Conservation (phyloP, 2,329 filamentous ascomycete genomes). For the Graphiopsis chlorocephala region DNA sequence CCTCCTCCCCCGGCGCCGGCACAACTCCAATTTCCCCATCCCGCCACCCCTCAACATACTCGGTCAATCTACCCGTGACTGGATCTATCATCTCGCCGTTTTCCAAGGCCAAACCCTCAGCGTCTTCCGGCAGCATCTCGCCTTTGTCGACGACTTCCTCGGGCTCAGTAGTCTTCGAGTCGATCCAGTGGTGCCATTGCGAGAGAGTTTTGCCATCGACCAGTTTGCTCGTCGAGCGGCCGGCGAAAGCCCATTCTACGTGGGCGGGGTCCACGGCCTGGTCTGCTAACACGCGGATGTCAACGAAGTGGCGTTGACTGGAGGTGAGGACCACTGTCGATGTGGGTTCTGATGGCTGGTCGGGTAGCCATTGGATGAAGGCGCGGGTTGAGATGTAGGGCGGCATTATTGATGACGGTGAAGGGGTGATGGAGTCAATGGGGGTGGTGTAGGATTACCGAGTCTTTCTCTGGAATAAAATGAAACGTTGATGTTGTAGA, state of each 20-base stretch:
- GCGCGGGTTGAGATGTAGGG: conserved; percentile 54
- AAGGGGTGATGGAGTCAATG: no score
- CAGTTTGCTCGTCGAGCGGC: conserved; percentile 44
- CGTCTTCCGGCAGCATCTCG: conserved; percentile 48
- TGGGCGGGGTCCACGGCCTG: background rate
- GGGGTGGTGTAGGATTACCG: no score
- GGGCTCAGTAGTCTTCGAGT: conserved; percentile 47
- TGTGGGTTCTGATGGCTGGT: conserved; percentile 56
- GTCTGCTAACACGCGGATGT: conserved; percentile 53
- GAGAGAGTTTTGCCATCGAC: conserved; percentile 28
- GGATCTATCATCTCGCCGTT: conserved; percentile 61
- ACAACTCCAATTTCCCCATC: conserved; percentile 38
- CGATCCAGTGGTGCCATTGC: conserved; percentile 60
- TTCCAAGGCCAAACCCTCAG: conserved; percentile 49
- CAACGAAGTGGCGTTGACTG: conserved; percentile 57
- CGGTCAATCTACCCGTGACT: conserved; percentile 47
- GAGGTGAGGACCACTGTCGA: conserved; percentile 64
- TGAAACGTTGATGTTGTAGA: no score
- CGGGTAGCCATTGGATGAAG: conserved; percentile 57
- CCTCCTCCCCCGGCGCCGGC: background rate
- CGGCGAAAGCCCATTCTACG: conserved; percentile 67
- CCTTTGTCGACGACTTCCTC: conserved; percentile 53
- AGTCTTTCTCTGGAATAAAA: no score
- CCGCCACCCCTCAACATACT: conserved; percentile 50
- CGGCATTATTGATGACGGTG: background rate